phyloP scores from a whole-genome alignment of 352 stramenopile genomes.

The Lagenidium giganteum region DNA sequence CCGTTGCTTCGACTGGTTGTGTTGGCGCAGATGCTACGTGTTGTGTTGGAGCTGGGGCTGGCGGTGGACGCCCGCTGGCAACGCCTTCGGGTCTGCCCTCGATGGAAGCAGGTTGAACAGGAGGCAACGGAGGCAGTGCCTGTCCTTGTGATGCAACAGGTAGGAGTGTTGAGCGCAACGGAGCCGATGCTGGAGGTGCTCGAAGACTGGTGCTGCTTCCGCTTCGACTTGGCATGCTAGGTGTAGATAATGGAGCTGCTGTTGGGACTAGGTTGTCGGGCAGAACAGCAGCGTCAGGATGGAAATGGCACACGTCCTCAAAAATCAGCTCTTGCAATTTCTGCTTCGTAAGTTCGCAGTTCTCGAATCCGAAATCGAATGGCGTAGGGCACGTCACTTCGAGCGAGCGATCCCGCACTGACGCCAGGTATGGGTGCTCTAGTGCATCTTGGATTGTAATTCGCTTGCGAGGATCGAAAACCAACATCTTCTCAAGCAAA shows the following conservation, averaged over 20 bases:
- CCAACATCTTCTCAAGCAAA: conserved; percentile 91
- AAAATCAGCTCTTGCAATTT: conserved; percentile 91
- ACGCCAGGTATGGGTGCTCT: conserved; percentile 71
- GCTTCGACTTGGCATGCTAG: conserved; percentile 8
- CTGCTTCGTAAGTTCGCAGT: conserved; percentile 84
- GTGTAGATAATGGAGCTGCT: conserved; percentile 5
- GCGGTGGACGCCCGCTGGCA: no score
- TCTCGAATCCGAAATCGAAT: conserved; percentile 87
- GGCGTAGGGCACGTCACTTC: conserved; percentile 75
- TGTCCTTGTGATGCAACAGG: no score
- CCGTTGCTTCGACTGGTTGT: no score
- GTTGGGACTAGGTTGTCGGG: conserved; percentile 19
- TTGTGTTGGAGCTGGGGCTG: no score
- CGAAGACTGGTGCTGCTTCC: conserved; percentile 14
- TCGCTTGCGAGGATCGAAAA: conserved; percentile 88
- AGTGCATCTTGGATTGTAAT: conserved; percentile 79
- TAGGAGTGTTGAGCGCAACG: no score
- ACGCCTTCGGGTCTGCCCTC: no score
- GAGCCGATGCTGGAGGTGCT: conserved; percentile 12
- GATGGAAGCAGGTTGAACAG: no score
- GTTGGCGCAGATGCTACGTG: no score
- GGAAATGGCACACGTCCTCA: conserved; percentile 86
- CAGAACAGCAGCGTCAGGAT: conserved; percentile 74
- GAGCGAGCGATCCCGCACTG: conserved; percentile 65
- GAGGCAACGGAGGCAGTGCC: no score